These are phyloP conservation scores for Sphaerulina populicola DNA, from an alignment of 2,329 filamentous ascomycete genomes.

Conservation along the genomic window DNA sequence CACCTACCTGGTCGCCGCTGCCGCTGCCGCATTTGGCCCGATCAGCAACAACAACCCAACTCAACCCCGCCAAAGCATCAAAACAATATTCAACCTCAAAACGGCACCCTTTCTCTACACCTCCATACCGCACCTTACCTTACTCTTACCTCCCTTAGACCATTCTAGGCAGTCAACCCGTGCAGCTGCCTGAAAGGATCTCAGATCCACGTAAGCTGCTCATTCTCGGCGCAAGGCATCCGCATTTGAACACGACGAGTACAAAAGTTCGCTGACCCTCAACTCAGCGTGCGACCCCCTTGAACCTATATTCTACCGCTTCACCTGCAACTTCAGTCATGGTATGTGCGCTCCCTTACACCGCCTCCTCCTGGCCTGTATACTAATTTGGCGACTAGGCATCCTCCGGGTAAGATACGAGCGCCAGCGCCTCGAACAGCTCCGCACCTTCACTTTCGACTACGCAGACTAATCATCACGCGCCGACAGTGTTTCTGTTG, in stretches of 20 bases:
- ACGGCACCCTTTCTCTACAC: not conserved
- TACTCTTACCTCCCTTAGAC: not conserved
- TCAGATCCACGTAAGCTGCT: conserved; percentile 1
- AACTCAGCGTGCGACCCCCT: conserved; percentile 6
- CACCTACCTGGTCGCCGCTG: not conserved
- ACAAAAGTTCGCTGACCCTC: conserved; percentile 9
- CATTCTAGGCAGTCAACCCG: not conserved
- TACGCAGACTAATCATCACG: conserved; percentile 5
- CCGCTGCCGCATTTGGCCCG: not conserved
- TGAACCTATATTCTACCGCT: conserved; percentile 3
- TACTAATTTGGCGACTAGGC: conserved; percentile 15
- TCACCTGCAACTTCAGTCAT: conserved; percentile 11
- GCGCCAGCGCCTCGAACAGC: conserved; percentile 4
- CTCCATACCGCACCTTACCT: not conserved
- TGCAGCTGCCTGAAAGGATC: conserved; percentile 1
- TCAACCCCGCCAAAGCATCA: too few relatives aligned
- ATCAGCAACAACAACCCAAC: not conserved
- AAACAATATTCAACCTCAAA: not conserved
- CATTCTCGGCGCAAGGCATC: conserved; percentile 3
- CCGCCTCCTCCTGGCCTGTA: not conserved
- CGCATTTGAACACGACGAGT: not conserved
- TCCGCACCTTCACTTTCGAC: not conserved
- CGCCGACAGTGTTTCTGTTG: conserved; percentile 57
- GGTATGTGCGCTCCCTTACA: conserved; percentile 6
- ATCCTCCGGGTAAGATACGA: conserved; percentile 19